Percentiles rank a stretch among this genome's conserved stretches.
These are phyloP conservation scores for Diaporthe sp. DNA, from an alignment of 2,329 filamentous ascomycete species.

Conservation along the genomic window DNA sequence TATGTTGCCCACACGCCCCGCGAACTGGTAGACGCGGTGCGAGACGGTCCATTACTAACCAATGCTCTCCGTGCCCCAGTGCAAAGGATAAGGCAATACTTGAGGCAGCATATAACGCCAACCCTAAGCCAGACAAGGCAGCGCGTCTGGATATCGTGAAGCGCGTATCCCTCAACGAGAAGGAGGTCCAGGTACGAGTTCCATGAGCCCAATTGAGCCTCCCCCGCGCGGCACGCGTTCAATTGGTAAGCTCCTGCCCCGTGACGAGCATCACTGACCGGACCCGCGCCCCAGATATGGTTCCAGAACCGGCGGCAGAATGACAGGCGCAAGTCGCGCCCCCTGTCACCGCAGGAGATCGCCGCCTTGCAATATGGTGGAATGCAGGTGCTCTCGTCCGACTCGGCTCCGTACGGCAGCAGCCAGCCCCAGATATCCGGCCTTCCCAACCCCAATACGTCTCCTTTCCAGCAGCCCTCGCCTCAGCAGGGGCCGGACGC, in stretches of 20 bases:
- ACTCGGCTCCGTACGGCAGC: constrained; percentile 51
- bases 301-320: constrained; percentile 97
- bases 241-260: constrained; percentile 23
- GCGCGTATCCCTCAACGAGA: constrained; percentile 90
- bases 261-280: constrained; percentile 32
- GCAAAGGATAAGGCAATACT: constrained; percentile 90
- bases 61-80: constrained; percentile 57
- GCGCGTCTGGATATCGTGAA: constrained; percentile 87
- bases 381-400: constrained; percentile 64
- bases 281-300: constrained; percentile 78
- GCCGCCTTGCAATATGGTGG: constrained; percentile 69
- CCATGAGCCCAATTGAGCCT: background rate
- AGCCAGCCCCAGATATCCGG: constrained; percentile 22
- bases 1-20: constrained; percentile 55
- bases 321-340: constrained; percentile 88
- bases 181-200: constrained; percentile 89
- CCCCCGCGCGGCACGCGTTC: constrained; percentile 18
- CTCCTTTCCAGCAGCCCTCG: constrained; percentile 27
- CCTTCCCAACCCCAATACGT: constrained; percentile 31
- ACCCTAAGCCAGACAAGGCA: constrained; percentile 92
- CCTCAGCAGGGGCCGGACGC: constrained; percentile 25
- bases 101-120: constrained; percentile 85
- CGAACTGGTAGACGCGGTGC: constrained; percentile 13
- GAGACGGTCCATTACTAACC: constrained; percentile 29
- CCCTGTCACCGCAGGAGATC: constrained; percentile 83